A percentile compares a stretch with the other conserved stretches of the same genome.
These are phyloP conservation scores for Pochonia chlamydosporia DNA, from an alignment of 2,329 filamentous ascomycete species.

Conservation along the genomic window DNA sequence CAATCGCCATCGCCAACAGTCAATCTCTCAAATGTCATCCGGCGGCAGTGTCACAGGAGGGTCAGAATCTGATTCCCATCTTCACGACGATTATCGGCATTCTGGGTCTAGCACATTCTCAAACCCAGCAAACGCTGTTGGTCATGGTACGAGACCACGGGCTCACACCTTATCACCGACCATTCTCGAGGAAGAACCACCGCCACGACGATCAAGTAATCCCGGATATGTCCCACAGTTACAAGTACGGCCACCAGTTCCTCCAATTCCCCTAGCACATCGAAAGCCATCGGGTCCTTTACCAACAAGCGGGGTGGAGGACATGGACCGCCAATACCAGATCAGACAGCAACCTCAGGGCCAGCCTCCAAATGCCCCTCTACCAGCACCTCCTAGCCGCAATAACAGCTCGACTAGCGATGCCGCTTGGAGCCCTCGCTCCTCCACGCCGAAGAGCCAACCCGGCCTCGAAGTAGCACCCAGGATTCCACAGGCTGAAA, in stretches of 20 bases:
- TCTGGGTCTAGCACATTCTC: slow-evolving; percentile 14
- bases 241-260: slow-evolving; percentile 5
- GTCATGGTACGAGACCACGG: slow-evolving; percentile 6
- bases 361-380: background rate
- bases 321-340: slow-evolving; percentile 9
- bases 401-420: background rate
- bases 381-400: background rate
- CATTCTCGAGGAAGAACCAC: slow-evolving; percentile 11
- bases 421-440: background rate
- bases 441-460: background rate
- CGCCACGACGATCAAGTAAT: slow-evolving; percentile 1
- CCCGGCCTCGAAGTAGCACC: slow-evolving; percentile 4
- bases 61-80: slow-evolving; percentile 7
- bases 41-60: slow-evolving; percentile 4
- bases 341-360: background rate
- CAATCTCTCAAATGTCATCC: background rate
- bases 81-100: slow-evolving; percentile 9
- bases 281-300: background rate
- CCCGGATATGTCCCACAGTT: slow-evolving; percentile 3
- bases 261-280: background rate
- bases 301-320: slow-evolving; percentile 4
- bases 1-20: background rate
- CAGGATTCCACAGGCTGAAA: background rate
- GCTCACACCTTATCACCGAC: slow-evolving; percentile 10
- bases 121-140: slow-evolving; percentile 7